Percentiles rank a stretch among this genome's conserved stretches.
Conservation (phyloP, 2,329 filamentous ascomycete genomes). For the Gremmenia infestans region DNA sequence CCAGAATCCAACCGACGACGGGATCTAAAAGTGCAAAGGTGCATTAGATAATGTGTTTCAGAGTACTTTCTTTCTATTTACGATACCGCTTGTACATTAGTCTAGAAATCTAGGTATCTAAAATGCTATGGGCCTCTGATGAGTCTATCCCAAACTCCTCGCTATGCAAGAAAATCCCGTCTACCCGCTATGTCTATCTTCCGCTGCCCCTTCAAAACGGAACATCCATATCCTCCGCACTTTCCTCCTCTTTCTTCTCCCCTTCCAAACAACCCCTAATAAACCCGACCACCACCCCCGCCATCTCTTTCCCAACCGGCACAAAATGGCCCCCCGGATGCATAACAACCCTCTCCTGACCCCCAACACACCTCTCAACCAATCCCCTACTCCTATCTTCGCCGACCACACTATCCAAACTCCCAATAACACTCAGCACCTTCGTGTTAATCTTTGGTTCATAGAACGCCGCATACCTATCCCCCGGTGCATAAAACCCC, state of each 20-base stretch:
- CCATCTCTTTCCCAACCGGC: conserved; percentile 76
- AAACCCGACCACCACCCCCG: conserved; percentile 69
- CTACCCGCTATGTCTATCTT: background rate
- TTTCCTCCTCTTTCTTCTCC: conserved; percentile 51
- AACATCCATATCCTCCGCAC: conserved; percentile 63
- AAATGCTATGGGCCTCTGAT: conserved; percentile 15
- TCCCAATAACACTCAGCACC: conserved; percentile 75
- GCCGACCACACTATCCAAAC: conserved; percentile 82
- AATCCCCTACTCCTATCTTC: conserved; percentile 66
- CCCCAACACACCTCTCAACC: conserved; percentile 56
- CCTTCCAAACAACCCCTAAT: conserved; percentile 46
- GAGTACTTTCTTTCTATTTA: conserved; percentile 13
- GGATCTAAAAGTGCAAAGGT: conserved; percentile 34
- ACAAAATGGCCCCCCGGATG: conserved; percentile 84
- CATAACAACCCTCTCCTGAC: conserved; percentile 51
- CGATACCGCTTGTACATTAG: conserved; percentile 31
- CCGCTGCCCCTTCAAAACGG: conserved; percentile 45
- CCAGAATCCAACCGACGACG: conserved; percentile 71
- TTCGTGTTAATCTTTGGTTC: conserved; percentile 72
- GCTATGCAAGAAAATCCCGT: conserved; percentile 11
- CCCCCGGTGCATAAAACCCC: conserved; percentile 64
- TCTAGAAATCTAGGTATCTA: conserved; percentile 30
- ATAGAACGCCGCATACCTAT: conserved; percentile 63
- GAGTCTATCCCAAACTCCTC: conserved; percentile 17
- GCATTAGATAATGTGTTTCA: conserved; percentile 23